Base-by-base conservation (phyloP, 495 filamentous ascomycete genomes). In the Xylaria curta region DNA sequence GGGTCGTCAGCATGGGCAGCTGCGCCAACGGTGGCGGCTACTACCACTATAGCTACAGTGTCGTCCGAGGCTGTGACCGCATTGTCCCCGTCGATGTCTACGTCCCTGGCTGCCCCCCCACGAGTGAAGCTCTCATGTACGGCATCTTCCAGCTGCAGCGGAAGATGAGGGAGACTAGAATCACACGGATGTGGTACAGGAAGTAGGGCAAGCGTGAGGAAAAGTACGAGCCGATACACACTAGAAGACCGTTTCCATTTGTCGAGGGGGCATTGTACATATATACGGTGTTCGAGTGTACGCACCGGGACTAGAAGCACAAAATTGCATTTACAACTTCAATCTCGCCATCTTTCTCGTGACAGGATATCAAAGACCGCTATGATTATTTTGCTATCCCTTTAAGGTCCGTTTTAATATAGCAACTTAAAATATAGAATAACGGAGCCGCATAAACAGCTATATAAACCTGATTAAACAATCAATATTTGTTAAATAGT, bases 11-110 rank as follows among this genome's bases (percentile, higher is more conserved):
- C 71, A 97, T 97, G 94, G 94, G 94, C 10, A 91, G 88, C 72
- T 97, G 94, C 80, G 94, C 94, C 72, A 97, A 97, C 80, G 94
- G 94, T 70, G 94, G 94, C 67, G 94, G 94, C 56, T 97, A 97
- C 82, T 97, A 97, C 76, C 94, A 97, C 81, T 97, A 97, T 82
- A 93, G 90, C 79, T 97, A 97, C 85, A 91, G 87, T 75, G 94
- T 97, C 51, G 91, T 92, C 46, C 88, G 94, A 69, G 94, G 94
- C 33, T 96, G 94, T 76, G 94, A 97, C 82, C 86, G 94, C 49
- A 93, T 97, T 77, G 93, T 97, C 47, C 94, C 94, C 21, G 94
- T 97, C 53, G 94, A 97, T 83, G 88, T 97, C 49, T 97, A 97
- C 83, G 93, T 97, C 9, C 94, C 94, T 36, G 95, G 95, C 65